Base-by-base conservation (phyloP, 108 stramenopile species). In the Fragilariopsis cylindrus region DNA sequence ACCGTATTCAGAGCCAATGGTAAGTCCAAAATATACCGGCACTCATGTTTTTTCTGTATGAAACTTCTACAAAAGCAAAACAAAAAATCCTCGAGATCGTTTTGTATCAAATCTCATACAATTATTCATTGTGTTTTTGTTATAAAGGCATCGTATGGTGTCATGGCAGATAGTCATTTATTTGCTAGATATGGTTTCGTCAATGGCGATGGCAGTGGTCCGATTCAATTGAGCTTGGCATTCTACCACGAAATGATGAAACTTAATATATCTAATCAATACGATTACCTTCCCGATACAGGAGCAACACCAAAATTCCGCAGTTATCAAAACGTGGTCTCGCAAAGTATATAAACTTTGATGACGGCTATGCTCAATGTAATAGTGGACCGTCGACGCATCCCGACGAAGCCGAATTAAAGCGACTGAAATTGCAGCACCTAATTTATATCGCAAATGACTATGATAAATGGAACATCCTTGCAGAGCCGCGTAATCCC, bases 141-240 rank as follows among this genome's bases (percentile, higher is more conserved):
- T 30, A 30, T 30, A 30, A 30, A 60, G 58, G 62, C 43, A 8
- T 84, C 82, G 21, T 95, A 95, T 66, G 90, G 90, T 7, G 80
- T 80, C 16, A 84, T 87, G 46, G 79, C 88, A 2, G 91, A 95
- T 58, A 76, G 87, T 3, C 86, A 91, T 72, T 57, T 95, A 48
- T 88, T 89, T 67, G 88, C 85, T 41, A 86, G 88, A 55, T 95
- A 86, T 60, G 93, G 93, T 16, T 95, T 88, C 81, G 86, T 88
- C 57, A 92, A 92, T 79, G 91, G 88, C 19, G 93, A 95, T 81
- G 91, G 91, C 5, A 88, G 84, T 39, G 87, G 78, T 7, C 75
- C 76, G 4, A 85, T 87, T 5, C 84, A 90, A 80, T 81, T 73
- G n/a, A 78, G 73, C 54, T 47, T 95, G 54, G 86, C 84, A 12